Evolutionary conservation across 106 monocot genomes (phyloP).

Genomic region (Allium cepa): DNA sequence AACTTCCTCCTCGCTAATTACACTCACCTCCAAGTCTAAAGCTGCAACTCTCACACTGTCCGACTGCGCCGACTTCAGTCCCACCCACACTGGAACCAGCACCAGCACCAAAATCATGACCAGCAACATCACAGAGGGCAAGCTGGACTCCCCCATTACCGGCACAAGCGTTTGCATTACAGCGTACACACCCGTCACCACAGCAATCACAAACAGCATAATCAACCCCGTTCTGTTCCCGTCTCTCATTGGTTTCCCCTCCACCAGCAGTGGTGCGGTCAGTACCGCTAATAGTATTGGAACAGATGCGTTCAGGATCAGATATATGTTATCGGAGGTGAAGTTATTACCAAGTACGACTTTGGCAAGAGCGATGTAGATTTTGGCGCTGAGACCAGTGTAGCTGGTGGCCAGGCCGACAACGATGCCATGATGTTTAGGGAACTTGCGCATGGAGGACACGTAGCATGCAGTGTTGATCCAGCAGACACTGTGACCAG

Average conservation of each 20-base stretch:
- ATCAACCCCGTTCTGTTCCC: neutral
- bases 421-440: slow-evolving; percentile 1
- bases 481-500: slow-evolving; percentile 16
- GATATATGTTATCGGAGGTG: neutral
- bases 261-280: slow-evolving; percentile 1
- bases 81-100: neutral
- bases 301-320: slow-evolving; percentile 1
- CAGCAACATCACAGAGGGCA: slow-evolving; percentile 2
- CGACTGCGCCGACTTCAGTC: neutral
- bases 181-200: slow-evolving; percentile 3
- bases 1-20: neutral
- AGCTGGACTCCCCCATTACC: neutral
- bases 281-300: neutral
- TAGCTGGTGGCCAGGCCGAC: slow-evolving; percentile 12
- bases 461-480: slow-evolving; percentile 8
- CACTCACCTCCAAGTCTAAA: neutral
- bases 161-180: slow-evolving; percentile 6
- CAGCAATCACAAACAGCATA: slow-evolving; percentile 4
- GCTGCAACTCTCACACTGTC: neutral
- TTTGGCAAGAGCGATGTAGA: slow-evolving; percentile 9
- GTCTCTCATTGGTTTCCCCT: neutral
- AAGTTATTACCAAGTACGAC: neutral
- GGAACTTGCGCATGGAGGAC: slow-evolving; percentile 10
- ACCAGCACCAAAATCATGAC: slow-evolving; percentile 7
- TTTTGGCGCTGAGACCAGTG: slow-evolving; percentile 6